Base-by-base conservation (phyloP, 1,284 basidiomycete genomes). In the Leccinum subrobustum region DNA sequence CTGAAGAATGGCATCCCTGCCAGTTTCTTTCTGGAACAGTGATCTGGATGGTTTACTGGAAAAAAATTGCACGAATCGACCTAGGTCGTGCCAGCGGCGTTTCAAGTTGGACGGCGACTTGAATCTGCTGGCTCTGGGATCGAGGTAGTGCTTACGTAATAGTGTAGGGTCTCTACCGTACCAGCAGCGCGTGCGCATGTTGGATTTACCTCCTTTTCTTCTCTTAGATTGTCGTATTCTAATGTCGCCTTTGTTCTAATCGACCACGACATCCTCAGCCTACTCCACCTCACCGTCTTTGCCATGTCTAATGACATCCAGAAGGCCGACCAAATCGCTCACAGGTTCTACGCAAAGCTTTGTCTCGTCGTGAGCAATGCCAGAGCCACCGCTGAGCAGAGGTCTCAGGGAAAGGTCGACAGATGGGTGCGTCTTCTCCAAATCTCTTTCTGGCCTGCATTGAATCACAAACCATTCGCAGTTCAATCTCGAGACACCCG, bases 401-500 rank as follows among this genome's bases (percentile, higher is more conserved):
- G 70, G 59, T 63, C 76, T 20, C 72, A 76, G 60, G 72, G 76
- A 44, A 89, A 83, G 77, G 73, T 81, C 35, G 90, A 92, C 71
- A 91, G 89, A 82, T 92, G 90, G 89, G 90, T 91, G 57, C 63
- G 89, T 78, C 3, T 42, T 11, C 27, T 14, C 12, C 29, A 16
- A 54, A 6, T n/a, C 1, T 64, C 52, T 55, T 51, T 60, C 58
- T 58, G 25, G 27, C 50, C 20, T 14, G 4, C n/a, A 31, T 39
- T 69, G 35, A 54, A 7, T 20, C 50, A 4, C 18, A 3, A 35
- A 14, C n/a, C 20, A 9, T 11, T 18, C 37, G 12, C 58, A 91
- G 90, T 93, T 93, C 81, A 92, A 92, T 73, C 78, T 93, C 59
- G 90, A 92, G 74, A 89, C 85, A 2, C 86, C 81, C 47, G 85